Conservation (phyloP, 306 rosid species). For the Potentilla sterilis region DNA sequence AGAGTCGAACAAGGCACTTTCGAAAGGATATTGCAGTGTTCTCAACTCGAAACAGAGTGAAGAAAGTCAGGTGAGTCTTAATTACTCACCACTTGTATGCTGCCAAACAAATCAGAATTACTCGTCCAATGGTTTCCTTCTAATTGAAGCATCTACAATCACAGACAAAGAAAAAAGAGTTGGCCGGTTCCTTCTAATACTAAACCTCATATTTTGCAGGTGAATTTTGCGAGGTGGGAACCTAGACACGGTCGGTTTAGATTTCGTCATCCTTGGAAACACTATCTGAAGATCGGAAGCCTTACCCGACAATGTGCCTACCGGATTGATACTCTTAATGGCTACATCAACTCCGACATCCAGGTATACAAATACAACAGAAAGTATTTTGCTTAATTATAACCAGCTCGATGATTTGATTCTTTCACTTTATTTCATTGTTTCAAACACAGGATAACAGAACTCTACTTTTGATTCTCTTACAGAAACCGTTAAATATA, state of each 20-base stretch:
- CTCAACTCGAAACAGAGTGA: constrained; percentile 50
- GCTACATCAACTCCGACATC: constrained; percentile 29
- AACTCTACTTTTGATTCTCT: background rate
- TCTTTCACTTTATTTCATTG: background rate
- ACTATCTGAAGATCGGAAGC: constrained; percentile 47
- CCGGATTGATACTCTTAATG: constrained; percentile 41
- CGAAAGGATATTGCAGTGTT: constrained; percentile 48
- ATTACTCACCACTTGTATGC: background rate
- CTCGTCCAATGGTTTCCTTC: too few relatives aligned
- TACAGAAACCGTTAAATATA: constrained; percentile 27
- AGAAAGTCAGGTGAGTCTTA: constrained; percentile 44
- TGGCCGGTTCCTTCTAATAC: background rate
- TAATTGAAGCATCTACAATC: background rate
- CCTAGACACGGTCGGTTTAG: constrained; percentile 45
- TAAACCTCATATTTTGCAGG: constrained; percentile 16
- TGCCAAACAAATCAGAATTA: background rate
- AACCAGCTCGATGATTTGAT: too few relatives aligned
- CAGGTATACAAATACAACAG: constrained; percentile 14
- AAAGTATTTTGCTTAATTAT: too few relatives aligned
- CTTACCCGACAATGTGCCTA: constrained; percentile 46
- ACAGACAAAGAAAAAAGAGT: background rate
- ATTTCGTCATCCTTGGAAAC: constrained; percentile 53
- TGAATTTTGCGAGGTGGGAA: constrained; percentile 61
- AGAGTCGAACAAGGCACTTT: constrained; percentile 15
- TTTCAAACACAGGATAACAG: background rate